Evolutionary conservation across 768 basidiomycete species (phyloP), one percentile per base, ranked within the genome.

Genomic region (Leccinum broughii): DNA sequence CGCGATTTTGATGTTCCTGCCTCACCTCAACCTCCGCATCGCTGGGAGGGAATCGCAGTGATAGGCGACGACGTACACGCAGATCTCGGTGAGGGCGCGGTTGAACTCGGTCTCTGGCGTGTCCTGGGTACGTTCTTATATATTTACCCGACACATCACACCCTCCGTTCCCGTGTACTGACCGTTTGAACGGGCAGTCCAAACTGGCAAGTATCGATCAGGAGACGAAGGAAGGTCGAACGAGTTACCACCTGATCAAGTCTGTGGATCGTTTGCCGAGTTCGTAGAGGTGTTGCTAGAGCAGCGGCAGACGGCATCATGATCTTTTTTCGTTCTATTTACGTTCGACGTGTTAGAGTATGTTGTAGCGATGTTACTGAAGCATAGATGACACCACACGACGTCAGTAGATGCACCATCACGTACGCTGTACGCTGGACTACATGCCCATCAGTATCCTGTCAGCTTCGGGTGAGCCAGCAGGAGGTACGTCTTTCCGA

Each of bases 21-120:
- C 5, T 17, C 22, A 8, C 37, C 13, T 5, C 17, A 13, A 8
- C 11, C 14, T 20, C 10, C 6, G 13, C n/a, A 52, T 2, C 7
- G 24, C 9, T 65, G 58, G 60, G 54, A 51, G 65, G 71, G 46
- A 68, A 74, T 54, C 26, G 84, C 79, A 1, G 77, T 90, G 54
- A 79, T 89, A 32, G 89, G 89, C 7, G 89, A 90, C 69, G 89
- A 91, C 64, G 74, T 84, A 2, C 77, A 78, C 48, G 81, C 83
- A 34, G 89, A 90, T 71, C 77, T 89, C 17, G 86, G 87, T 1
- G 81, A 77, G 3, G 88, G 86, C 1, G 85, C 86, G 4, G 57
- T 79, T 2, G 84, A 85, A 55, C 76, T 89, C 1, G 82, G 85
- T 2, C 69, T 91, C 46, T 83, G 81, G 80, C 72, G 89, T 35